Evolutionary conservation across 768 basidiomycete species (phyloP).

Genomic region (Mycena venus): DNA sequence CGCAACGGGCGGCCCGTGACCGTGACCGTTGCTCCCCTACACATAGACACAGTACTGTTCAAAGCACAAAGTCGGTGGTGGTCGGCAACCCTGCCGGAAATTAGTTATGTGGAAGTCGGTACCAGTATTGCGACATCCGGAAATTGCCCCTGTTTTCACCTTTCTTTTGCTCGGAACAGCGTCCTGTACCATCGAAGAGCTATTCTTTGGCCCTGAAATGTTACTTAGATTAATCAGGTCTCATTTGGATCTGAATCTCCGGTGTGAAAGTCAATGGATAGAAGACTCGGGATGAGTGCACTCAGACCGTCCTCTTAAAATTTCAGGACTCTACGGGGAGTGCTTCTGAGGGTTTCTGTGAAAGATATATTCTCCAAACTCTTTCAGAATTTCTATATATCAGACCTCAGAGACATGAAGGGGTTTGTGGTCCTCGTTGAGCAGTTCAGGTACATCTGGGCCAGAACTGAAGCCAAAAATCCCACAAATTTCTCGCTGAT

Average conservation of each 20-base stretch:
- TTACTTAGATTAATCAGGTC: neutral
- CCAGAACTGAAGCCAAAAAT: constrained; percentile 3
- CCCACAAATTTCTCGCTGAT: too few species aligned
- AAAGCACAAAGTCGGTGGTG: too few species aligned
- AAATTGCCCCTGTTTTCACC: neutral
- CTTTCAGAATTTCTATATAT: neutral
- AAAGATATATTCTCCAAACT: neutral
- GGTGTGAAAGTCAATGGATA: neutral
- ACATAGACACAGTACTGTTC: too few species aligned
- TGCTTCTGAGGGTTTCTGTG: neutral
- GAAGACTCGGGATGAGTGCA: neutral
- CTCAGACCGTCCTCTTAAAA: neutral
- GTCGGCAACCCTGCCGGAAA: neutral
- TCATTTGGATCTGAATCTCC: neutral
- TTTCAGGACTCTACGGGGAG: neutral
- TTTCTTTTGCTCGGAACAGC: neutral
- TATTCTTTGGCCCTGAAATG: neutral
- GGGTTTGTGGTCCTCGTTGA: neutral
- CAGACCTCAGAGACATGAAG: neutral
- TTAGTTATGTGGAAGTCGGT: neutral
- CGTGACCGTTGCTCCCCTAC: too few species aligned
- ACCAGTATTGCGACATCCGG: neutral
- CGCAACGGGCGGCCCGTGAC: too few species aligned
- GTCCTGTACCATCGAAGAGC: neutral
- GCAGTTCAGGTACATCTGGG: neutral